Base-by-base conservation (phyloP, 148 eudicot species). In the Bassia scoparia region DNA sequence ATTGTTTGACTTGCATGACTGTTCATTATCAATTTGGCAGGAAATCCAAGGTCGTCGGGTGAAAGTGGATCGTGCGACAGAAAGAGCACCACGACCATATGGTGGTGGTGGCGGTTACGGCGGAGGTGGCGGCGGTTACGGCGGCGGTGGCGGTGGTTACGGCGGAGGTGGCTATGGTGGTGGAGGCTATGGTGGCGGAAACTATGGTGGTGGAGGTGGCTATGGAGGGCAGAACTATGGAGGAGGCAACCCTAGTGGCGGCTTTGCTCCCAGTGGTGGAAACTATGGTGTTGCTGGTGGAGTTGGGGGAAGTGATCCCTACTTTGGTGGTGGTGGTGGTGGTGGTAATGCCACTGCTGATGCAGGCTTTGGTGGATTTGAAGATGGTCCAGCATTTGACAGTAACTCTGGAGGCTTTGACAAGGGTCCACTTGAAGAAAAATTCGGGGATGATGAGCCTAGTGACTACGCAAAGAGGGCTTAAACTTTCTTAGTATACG, bases 1-100 rank as follows among this genome's bases (percentile, higher is more conserved):
- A 3, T 43, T 31, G 18, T 41, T 20, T 30, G 13, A 23, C 16
- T 18, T 61, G 23, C 41, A 15, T 56, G 44, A 75, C 66, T 43
- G 7, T 29, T 55, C 23, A 9, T 27, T 43, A n/a, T 65, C 46
- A 43, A 38, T 74, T 55, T 33, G 68, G 68, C 81, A 95, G 98
- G 97, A 91, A 0, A 77, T 95, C 34, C 87, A 89, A 10, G 97
- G 98, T 46, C 97, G 98, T 53, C 79, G 15, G 21, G 81, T 95
- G 62, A 87, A 82, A 71, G 97, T 95, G 74, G 79, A 79, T 72
- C 88, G 78, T 77, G 98, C 98, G 43, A 75, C 87, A 71, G 98
- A 89, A n/a, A 95, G 92, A 82, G 60, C 91, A 31, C 88, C 83
- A 16, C 72, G 85, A 24, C 29, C 59, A 3, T 85, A 69, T 23